Conservation (phyloP, 352 stramenopile species). For the Phytopythium delawarense region DNA sequence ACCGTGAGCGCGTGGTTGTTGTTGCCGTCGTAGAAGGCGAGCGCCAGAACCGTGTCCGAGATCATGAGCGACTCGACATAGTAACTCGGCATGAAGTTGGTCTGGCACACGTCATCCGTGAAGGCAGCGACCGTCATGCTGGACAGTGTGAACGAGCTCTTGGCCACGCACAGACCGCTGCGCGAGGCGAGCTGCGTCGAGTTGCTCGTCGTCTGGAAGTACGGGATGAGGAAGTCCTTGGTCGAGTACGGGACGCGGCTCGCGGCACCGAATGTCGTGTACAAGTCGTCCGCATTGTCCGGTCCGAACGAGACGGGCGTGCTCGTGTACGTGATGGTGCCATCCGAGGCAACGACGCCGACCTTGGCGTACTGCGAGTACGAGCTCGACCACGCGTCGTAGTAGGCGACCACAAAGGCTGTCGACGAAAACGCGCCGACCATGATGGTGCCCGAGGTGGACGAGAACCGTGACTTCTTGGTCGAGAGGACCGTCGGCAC, state of each 20-base stretch:
- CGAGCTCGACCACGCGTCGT: slow-evolving; percentile 21
- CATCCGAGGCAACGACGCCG: slow-evolving; percentile 24
- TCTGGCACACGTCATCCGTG: slow-evolving; percentile 32
- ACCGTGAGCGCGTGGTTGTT: slow-evolving; percentile 61
- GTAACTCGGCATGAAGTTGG: slow-evolving; percentile 29
- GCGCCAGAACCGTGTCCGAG: slow-evolving; percentile 30
- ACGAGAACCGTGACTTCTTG: slow-evolving; percentile 22
- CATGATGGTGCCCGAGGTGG: slow-evolving; percentile 30
- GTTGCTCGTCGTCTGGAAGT: slow-evolving; percentile 29
- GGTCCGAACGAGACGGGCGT: slow-evolving; percentile 25
- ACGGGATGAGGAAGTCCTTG: slow-evolving; percentile 44
- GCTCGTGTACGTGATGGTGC: slow-evolving; percentile 31
- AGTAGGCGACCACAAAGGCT: slow-evolving; percentile 48
- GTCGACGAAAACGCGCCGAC: slow-evolving; percentile 28
- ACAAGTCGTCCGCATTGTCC: slow-evolving; percentile 11
- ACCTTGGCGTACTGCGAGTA: slow-evolving; percentile 39
- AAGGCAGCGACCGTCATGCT: slow-evolving; percentile 23
- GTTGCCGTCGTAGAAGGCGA: slow-evolving; percentile 48
- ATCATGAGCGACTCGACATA: slow-evolving; percentile 42
- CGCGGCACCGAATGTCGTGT: slow-evolving; percentile 33
- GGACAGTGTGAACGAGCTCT: slow-evolving; percentile 16
- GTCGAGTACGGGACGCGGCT: slow-evolving; percentile 16
- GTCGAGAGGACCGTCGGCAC: slow-evolving; percentile 13
- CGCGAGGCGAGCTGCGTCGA: background rate
- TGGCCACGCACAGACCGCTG: slow-evolving; percentile 44